These are phyloP conservation scores for Cardamine resedifolia DNA, from an alignment of 345 rosid species.

Conservation along the genomic window DNA sequence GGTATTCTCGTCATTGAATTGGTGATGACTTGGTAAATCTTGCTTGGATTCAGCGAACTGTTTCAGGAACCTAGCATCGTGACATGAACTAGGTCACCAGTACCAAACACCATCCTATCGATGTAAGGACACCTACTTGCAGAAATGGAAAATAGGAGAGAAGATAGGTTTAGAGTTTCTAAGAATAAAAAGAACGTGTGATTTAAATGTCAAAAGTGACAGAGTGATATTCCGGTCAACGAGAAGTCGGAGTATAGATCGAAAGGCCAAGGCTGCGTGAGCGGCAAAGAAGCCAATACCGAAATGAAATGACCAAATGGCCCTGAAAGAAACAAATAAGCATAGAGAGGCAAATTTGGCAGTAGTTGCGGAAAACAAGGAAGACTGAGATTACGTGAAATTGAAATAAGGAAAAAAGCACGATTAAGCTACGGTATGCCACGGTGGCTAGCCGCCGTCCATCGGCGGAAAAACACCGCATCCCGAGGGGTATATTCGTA, in stretches of 20 bases:
- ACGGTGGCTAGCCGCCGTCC: slow-evolving; percentile 8
- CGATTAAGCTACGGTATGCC: background rate
- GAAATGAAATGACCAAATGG: slow-evolving; percentile 15
- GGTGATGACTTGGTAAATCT: background rate
- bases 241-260: slow-evolving; percentile 24
- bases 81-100: slow-evolving; percentile 22
- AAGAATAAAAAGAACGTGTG: background rate
- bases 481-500: slow-evolving; percentile 4
- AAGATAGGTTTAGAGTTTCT: background rate
- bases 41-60: slow-evolving; percentile 26
- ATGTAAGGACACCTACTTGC: background rate
- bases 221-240: slow-evolving; percentile 15
- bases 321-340: background rate
- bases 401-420: background rate
- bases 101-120: background rate
- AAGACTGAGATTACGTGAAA: slow-evolving; percentile 28
- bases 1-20: slow-evolving; percentile 2
- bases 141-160: background rate
- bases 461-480: background rate
- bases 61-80: slow-evolving; percentile 13
- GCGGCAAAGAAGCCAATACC: slow-evolving; percentile 27
- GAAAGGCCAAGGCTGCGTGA: slow-evolving; percentile 16
- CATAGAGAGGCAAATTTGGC: background rate
- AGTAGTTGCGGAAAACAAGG: slow-evolving; percentile 11
- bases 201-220: background rate